phyloP scores from a whole-genome alignment of 495 filamentous ascomycete genomes.

The Penicillium atrosanguineum region DNA sequence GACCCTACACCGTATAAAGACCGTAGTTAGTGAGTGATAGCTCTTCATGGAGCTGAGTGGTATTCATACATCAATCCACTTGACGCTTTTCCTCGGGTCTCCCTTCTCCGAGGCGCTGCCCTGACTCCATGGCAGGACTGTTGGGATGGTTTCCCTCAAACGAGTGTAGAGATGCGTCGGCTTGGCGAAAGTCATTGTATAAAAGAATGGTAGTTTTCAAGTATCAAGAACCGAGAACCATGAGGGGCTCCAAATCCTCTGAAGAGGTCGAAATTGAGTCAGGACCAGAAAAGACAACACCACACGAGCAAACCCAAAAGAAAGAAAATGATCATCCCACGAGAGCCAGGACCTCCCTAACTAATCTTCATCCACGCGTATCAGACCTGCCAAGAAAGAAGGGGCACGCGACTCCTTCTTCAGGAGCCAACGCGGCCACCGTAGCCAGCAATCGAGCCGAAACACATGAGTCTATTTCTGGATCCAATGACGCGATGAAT shows the following conservation, averaged over 20 bases:
- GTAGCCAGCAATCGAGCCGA: neutral
- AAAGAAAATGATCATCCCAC: neutral
- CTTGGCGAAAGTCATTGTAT: neutral
- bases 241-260: neutral
- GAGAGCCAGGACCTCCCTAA: neutral
- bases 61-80: slow-evolving; percentile 66
- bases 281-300: neutral
- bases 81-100: slow-evolving; percentile 57
- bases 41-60: neutral
- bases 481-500: slow-evolving; percentile 5
- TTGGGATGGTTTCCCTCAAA: slow-evolving; percentile 26
- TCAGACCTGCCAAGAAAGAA: slow-evolving; percentile 25
- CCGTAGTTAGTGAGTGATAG: neutral
- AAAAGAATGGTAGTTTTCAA: neutral
- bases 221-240: neutral
- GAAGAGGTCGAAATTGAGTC: neutral
- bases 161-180: slow-evolving; percentile 32
- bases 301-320: neutral
- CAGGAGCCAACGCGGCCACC: neutral
- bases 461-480: neutral
- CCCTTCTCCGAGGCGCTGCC: slow-evolving; percentile 30
- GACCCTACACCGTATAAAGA: slow-evolving; percentile 49
- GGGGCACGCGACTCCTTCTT: slow-evolving; percentile 3
- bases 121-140: slow-evolving; percentile 31
- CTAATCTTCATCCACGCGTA: neutral